Percentiles rank a stretch among this genome's conserved stretches.
Evolutionary conservation across 768 basidiomycete species (phyloP).

Genomic region (Lactarius trivialis): DNA sequence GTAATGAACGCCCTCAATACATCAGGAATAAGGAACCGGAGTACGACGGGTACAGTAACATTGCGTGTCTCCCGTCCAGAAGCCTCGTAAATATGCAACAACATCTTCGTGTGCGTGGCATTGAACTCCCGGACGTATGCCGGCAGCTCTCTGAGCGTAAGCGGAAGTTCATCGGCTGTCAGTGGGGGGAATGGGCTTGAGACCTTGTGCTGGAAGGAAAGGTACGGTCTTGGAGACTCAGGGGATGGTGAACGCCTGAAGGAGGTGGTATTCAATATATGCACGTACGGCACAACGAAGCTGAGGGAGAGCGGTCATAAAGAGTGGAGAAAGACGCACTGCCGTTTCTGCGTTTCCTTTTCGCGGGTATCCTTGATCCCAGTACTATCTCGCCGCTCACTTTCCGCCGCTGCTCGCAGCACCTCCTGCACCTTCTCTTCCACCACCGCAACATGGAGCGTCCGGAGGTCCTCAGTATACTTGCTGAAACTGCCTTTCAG

Average conservation of each 20-base stretch:
- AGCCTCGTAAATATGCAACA: conserved; percentile 51
- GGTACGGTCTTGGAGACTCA: conserved; percentile 55
- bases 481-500: conserved; percentile 13
- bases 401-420: conserved; percentile 46
- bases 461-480: conserved; percentile 40
- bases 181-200: conserved; percentile 39
- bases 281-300: too few species aligned
- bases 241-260: conserved; percentile 46
- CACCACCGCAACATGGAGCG: conserved; percentile 41
- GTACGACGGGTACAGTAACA: conserved; percentile 32
- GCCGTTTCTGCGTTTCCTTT: conserved; percentile 49
- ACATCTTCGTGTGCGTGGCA: conserved; percentile 28
- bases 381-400: conserved; percentile 45
- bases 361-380: conserved; percentile 42
- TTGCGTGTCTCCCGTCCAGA: conserved; percentile 23
- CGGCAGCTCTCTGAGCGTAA: conserved; percentile 42
- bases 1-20: conserved; percentile 62
- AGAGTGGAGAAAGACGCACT: conserved; percentile 34
- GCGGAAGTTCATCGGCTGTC: conserved; percentile 33
- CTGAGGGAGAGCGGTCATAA: neutral
- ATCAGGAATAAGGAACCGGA: conserved; percentile 59
- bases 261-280: neutral
- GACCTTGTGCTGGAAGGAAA: conserved; percentile 36
- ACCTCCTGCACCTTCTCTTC: conserved; percentile 55
- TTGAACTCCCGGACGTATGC: conserved; percentile 59